Evolutionary conservation across 1,139 yeast genomes (phyloP).

Genomic region (Arxiozyma slooffiae): DNA sequence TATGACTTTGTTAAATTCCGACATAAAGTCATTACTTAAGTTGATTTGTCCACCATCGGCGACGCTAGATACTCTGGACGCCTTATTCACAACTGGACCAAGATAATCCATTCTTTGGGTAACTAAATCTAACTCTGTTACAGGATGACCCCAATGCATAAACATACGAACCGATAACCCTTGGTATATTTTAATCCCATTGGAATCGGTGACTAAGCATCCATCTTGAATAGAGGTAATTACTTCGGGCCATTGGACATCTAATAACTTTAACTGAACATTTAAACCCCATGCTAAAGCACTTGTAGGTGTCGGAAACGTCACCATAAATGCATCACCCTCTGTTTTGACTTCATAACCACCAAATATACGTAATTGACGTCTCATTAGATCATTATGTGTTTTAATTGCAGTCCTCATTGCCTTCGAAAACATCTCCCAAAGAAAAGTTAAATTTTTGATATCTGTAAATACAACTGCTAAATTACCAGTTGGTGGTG

Average conservation of each 20-base stretch:
- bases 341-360: constrained; percentile 98
- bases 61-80: constrained; percentile 85
- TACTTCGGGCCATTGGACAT: constrained; percentile 95
- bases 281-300: constrained; percentile 92
- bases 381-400: constrained; percentile 89
- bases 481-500: constrained; percentile 88
- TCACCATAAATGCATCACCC: constrained; percentile 99
- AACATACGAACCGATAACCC: constrained; percentile 98
- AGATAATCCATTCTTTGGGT: constrained; percentile 97
- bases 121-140: constrained; percentile 87
- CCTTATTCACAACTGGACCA: constrained; percentile 96
- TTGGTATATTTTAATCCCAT: constrained; percentile 56
- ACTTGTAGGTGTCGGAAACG: constrained; percentile 85
- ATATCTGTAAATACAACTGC: constrained; percentile 97
- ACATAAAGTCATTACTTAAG: constrained; percentile 69
- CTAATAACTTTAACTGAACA: constrained; percentile 73
- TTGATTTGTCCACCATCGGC: constrained; percentile 99
- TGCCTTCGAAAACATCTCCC: constrained; percentile 90
- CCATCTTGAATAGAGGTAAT: constrained; percentile 81
- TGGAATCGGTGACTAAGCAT: constrained; percentile 63
- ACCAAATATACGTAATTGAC: constrained; percentile 83
- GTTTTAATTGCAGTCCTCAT: constrained; percentile 95
- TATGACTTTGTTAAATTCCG: constrained; percentile 55
- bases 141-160: constrained; percentile 96
- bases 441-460: constrained; percentile 80